These are phyloP conservation scores for Ceratocystis variospora DNA, from an alignment of 2,329 filamentous ascomycete genomes.

Conservation along the genomic window DNA sequence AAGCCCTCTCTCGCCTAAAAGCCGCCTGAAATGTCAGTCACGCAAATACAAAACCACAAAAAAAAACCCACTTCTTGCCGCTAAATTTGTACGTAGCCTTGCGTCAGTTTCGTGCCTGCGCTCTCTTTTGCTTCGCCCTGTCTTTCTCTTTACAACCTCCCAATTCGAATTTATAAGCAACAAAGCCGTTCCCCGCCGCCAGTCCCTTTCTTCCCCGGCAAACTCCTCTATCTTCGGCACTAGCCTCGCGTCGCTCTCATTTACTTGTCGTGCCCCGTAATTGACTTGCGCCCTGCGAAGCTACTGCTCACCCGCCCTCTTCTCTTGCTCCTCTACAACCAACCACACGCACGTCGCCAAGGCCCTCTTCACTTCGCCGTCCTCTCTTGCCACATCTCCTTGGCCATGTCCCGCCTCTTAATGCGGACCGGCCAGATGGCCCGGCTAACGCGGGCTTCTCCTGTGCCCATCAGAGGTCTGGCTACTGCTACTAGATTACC, in stretches of 20 bases:
- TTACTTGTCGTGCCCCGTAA: too few species aligned
- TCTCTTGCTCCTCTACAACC: background rate
- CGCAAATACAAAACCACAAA: background rate
- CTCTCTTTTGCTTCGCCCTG: background rate
- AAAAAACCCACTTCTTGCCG: background rate
- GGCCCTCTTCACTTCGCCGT: background rate
- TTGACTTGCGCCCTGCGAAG: too few species aligned
- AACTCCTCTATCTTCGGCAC: background rate
- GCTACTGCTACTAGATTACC: constrained; percentile 1
- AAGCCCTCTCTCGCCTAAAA: background rate
- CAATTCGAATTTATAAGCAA: background rate
- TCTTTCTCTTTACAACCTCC: background rate
- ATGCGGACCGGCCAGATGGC: constrained; percentile 53
- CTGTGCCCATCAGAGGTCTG: background rate
- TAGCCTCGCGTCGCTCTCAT: too few species aligned
- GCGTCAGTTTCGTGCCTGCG: background rate
- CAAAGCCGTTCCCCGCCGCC: background rate
- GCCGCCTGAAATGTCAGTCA: constrained; percentile 4
- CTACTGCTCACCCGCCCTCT: background rate
- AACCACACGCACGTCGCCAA: too few species aligned
- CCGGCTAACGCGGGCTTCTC: constrained; percentile 40
- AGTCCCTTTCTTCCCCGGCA: background rate
- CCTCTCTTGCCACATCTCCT: background rate
- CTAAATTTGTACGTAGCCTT: background rate
- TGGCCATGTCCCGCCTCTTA: constrained; percentile 50